Evolutionary conservation across 2,329 filamentous ascomycete species (phyloP), one percentile per base, ranked within the genome.

Genomic region (Aspergillus glaucus): DNA sequence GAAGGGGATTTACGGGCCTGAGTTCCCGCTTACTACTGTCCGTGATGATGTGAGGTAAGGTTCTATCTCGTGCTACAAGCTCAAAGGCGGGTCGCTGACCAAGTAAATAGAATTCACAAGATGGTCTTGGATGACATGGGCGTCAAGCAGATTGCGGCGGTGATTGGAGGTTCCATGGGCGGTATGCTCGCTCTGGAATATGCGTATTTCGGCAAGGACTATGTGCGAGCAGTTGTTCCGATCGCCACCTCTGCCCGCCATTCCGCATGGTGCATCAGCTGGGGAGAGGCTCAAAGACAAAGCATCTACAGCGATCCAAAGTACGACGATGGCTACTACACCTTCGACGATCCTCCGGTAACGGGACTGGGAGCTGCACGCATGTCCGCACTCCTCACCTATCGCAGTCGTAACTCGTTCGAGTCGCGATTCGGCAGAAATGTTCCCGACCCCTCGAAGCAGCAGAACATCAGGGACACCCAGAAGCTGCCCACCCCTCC

Each of bases 301-400:
- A 76, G 76, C 77, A 97, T 98, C 66, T 98, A 97, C 72, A 91
- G 89, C 36, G 93, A 98, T 66, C 93, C 93, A 28, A 97, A 96
- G 74, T 98, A 98, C 68, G 90, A 96, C 53, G 91, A 97, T 62
- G 93, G 93, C 41, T 97, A 96, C 72, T 98, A 97, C 66, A 63
- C 82, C 1, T 94, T 93, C 61, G 79, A 87, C 28, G 89, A 97
- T 59, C 91, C 91, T 30, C 93, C 93, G 0, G 76, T 84, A 0
- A 86, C 90, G 1, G 93, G 93, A 0, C 80, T 98, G 2, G 90
- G 91, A 10, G 93, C 93, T 6, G 93, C 93, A 22, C 89, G 93
- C 62, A 98, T 98, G 93, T 89, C 91, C 49, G 93, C 93, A 1
- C 80, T 98, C 34, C 76, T 98, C 60, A 98, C 93, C 6, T 98